These are phyloP conservation scores for Eucommia ulmoides DNA, from an alignment of 257 asterid genomes.

Conservation along the genomic window DNA sequence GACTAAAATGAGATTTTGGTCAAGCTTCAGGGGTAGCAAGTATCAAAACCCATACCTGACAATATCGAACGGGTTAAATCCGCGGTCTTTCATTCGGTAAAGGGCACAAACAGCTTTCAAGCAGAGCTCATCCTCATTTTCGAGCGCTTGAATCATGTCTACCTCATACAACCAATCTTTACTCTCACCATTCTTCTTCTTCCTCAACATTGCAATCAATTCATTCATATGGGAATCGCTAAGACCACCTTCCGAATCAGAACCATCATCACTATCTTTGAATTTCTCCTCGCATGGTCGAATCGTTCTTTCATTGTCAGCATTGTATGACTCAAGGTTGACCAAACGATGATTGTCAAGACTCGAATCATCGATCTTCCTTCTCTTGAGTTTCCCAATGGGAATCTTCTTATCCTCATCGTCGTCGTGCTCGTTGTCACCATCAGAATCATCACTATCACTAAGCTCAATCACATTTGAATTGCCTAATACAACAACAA, in stretches of 20 bases:
- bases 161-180: slow-evolving; percentile 7
- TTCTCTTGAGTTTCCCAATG: no score
- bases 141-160: slow-evolving; percentile 12
- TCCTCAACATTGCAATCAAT: neutral
- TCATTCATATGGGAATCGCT: neutral
- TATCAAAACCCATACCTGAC: slow-evolving; percentile 3
- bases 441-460: neutral
- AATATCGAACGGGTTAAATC: slow-evolving; percentile 1
- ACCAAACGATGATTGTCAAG: no score
- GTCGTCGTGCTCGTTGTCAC: no score
- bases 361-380: no score
- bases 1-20: no score
- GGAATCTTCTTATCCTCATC: no score
- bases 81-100: slow-evolving; percentile 4
- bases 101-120: slow-evolving; percentile 21
- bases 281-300: no score
- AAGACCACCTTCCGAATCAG: neutral
- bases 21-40: no score
- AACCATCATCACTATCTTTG: neutral
- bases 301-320: no score
- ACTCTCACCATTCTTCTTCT: no score
- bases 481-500: neutral
- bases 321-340: no score
- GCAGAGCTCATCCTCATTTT: slow-evolving; percentile 14
- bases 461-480: neutral